A percentile compares a stretch with the other conserved stretches of the same genome.
Evolutionary conservation across 2,329 filamentous ascomycete genomes (phyloP).

Genomic region (Sordariomycetes sp.): DNA sequence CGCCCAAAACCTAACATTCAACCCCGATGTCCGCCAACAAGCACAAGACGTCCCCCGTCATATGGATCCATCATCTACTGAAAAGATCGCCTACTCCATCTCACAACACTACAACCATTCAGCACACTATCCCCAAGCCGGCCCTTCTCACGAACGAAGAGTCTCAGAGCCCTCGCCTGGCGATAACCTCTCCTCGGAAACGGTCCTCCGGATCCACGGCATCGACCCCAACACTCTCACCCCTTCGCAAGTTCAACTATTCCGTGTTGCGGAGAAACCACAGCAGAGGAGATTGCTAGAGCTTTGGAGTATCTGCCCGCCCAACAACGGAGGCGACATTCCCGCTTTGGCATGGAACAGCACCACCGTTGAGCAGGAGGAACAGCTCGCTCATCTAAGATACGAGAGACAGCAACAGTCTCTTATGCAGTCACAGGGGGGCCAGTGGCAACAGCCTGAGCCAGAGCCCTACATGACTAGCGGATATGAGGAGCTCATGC

Average conservation of each 20-base stretch:
- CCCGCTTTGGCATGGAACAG: slow-evolving; percentile 42
- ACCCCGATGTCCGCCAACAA: slow-evolving; percentile 21
- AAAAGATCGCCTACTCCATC: slow-evolving; percentile 59
- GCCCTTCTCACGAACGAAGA: slow-evolving; percentile 20
- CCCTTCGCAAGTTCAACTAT: slow-evolving; percentile 67
- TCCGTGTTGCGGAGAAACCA: slow-evolving; percentile 62
- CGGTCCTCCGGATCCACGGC: slow-evolving; percentile 54
- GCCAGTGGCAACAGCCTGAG: slow-evolving; percentile 40
- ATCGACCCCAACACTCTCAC: slow-evolving; percentile 64
- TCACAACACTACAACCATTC: slow-evolving; percentile 82
- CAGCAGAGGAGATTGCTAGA: slow-evolving; percentile 71
- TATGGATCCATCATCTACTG: slow-evolving; percentile 13
- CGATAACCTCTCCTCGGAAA: slow-evolving; percentile 41
- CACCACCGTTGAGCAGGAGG: slow-evolving; percentile 47
- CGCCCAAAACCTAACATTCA: slow-evolving; percentile 63
- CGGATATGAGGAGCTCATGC: slow-evolving; percentile 66
- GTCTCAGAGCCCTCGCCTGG: slow-evolving; percentile 35
- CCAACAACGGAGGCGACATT: slow-evolving; percentile 46
- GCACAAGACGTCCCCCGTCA: slow-evolving; percentile 15
- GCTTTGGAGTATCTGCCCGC: slow-evolving; percentile 76
- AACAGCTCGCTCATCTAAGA: slow-evolving; percentile 49
- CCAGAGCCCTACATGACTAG: slow-evolving; percentile 78
- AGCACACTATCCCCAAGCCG: slow-evolving; percentile 43
- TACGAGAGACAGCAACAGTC: slow-evolving; percentile 43
- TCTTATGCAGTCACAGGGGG: slow-evolving; percentile 40